Percentiles rank a stretch among this genome's conserved stretches.
phyloP scores from a whole-genome alignment of 371 early-diverging fungal genomes.

The Rhizopus delemar region DNA sequence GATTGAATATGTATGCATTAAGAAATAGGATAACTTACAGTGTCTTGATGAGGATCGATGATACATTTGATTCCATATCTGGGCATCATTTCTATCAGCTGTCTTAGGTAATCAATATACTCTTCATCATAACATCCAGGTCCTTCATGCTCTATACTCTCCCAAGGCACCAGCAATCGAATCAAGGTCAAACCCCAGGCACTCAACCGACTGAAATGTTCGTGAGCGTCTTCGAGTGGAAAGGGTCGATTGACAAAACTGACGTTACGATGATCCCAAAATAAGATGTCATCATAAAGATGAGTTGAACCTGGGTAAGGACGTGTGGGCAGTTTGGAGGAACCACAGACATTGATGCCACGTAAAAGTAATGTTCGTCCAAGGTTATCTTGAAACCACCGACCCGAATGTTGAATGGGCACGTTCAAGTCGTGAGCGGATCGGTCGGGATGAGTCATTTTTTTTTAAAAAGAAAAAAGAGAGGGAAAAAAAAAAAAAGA shows the following conservation, averaged over 20 bases:
- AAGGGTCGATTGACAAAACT: slow-evolving; percentile 77
- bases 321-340: slow-evolving; percentile 61
- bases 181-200: slow-evolving; percentile 82
- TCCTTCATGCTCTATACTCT: slow-evolving; percentile 72
- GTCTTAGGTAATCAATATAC: slow-evolving; percentile 74
- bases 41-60: slow-evolving; percentile 79
- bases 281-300: slow-evolving; percentile 49
- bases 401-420: slow-evolving; percentile 30
- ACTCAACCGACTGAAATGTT: slow-evolving; percentile 71
- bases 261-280: slow-evolving; percentile 66
- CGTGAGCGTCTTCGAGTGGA: slow-evolving; percentile 72
- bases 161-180: slow-evolving; percentile 80
- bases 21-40: slow-evolving; percentile 25
- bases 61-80: slow-evolving; percentile 78
- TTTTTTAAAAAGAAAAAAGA: not conserved
- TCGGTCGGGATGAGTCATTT: slow-evolving; percentile 1
- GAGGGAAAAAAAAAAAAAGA: not conserved
- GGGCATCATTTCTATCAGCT: slow-evolving; percentile 62
- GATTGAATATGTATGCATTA: not conserved
- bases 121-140: slow-evolving; percentile 81
- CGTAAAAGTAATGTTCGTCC: slow-evolving; percentile 58
- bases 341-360: slow-evolving; percentile 70
- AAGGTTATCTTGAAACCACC: slow-evolving; percentile 57
- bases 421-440: slow-evolving; percentile 33
- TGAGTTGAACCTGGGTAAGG: slow-evolving; percentile 59